Evolutionary conservation across 306 rosid genomes (phyloP).

Genomic region (Ochetophila trinervis): DNA sequence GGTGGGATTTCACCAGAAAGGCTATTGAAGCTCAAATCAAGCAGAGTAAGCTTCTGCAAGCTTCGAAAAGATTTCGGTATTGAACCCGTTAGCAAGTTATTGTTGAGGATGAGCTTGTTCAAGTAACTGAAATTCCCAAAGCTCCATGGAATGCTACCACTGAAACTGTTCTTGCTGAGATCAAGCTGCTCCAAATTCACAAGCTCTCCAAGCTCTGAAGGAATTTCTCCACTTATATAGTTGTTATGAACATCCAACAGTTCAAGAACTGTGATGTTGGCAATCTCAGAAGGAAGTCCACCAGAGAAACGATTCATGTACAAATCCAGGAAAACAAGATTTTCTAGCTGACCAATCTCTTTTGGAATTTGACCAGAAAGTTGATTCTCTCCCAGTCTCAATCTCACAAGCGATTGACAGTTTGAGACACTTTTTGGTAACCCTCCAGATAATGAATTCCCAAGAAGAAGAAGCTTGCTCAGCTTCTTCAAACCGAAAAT

Average conservation of each 20-base stretch:
- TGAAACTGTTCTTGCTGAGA: slow-evolving; percentile 80
- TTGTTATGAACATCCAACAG: slow-evolving; percentile 83
- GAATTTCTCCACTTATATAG: slow-evolving; percentile 70
- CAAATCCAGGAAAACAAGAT: slow-evolving; percentile 90
- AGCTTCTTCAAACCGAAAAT: slow-evolving; percentile 85
- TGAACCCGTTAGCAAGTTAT: slow-evolving; percentile 66
- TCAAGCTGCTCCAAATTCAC: slow-evolving; percentile 94
- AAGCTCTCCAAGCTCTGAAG: slow-evolving; percentile 68
- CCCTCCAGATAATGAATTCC: slow-evolving; percentile 75
- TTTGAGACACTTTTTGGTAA: slow-evolving; percentile 65
- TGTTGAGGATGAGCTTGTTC: slow-evolving; percentile 86
- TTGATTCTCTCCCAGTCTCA: slow-evolving; percentile 91
- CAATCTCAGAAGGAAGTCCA: slow-evolving; percentile 69
- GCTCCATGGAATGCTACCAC: slow-evolving; percentile 71
- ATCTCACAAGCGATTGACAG: slow-evolving; percentile 75
- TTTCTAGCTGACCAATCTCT: slow-evolving; percentile 80
- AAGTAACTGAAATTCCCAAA: slow-evolving; percentile 87
- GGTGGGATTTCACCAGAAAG: slow-evolving; percentile 72
- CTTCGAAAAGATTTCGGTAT: slow-evolving; percentile 68
- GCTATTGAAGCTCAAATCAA: slow-evolving; percentile 84
- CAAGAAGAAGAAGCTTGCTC: slow-evolving; percentile 93
- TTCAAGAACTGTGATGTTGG: slow-evolving; percentile 86
- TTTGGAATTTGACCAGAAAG: slow-evolving; percentile 84
- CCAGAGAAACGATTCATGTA: slow-evolving; percentile 90
- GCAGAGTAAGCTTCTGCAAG: slow-evolving; percentile 74